Evolutionary conservation across 2,329 filamentous ascomycete genomes (phyloP).

Genomic region (Botrytis byssoidea): DNA sequence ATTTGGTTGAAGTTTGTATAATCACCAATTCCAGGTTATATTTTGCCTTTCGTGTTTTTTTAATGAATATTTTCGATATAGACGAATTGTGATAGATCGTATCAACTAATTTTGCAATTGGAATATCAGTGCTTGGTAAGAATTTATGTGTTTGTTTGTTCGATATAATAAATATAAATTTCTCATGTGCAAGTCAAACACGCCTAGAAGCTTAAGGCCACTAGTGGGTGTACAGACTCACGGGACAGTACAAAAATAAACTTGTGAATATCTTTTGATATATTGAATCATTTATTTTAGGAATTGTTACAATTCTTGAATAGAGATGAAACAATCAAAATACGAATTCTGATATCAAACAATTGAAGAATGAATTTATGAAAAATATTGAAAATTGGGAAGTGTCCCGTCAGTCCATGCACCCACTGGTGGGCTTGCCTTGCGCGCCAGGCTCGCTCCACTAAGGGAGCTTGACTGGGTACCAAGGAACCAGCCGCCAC

Average conservation of each 20-base stretch:
- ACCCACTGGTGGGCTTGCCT: too few relatives aligned
- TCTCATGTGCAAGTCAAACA: neutral
- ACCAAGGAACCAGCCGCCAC: neutral
- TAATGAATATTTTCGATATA: neutral
- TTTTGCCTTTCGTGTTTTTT: neutral
- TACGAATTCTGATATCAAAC: too few relatives aligned
- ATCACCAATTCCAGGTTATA: neutral
- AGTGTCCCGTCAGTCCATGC: too few relatives aligned
- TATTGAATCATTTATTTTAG: too few relatives aligned
- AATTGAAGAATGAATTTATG: too few relatives aligned
- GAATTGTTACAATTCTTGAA: too few relatives aligned
- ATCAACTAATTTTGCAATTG: neutral
- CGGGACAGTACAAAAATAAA: too few relatives aligned
- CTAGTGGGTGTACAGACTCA: too few relatives aligned
- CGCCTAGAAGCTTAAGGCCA: neutral
- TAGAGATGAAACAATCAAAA: too few relatives aligned
- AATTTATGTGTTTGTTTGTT: neutral
- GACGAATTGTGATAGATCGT: neutral
- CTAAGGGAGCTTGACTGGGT: constrained; percentile 3
- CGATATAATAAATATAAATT: neutral
- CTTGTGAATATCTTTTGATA: too few relatives aligned
- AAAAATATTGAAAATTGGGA: too few relatives aligned
- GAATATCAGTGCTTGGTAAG: neutral
- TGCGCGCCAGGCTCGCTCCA: constrained; percentile 19
- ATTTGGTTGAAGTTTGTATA: neutral